Percentiles rank a stretch among this genome's conserved stretches.
phyloP scores from a whole-genome alignment of 1,284 basidiomycete species.

The Ustilago cynodontis region DNA sequence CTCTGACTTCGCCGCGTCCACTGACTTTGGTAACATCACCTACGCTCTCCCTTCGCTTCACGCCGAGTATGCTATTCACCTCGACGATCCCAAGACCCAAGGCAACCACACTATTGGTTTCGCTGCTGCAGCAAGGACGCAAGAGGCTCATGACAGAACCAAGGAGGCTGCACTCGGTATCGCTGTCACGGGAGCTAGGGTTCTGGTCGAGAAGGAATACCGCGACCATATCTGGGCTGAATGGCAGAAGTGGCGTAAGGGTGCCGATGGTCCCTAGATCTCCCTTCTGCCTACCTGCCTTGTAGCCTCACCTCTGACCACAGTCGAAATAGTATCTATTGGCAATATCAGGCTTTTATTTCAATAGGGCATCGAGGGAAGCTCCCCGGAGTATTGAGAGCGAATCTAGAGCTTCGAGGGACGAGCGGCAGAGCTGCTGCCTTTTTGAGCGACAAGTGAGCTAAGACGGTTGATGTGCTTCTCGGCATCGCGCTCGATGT shows the following conservation, averaged over 20 bases:
- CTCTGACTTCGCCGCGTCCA: constrained; percentile 51
- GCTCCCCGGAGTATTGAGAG: background rate
- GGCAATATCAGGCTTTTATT: background rate
- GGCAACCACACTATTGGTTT: constrained; percentile 69
- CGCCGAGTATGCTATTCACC: constrained; percentile 68
- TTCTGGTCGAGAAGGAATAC: constrained; percentile 68
- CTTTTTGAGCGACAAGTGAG: constrained; percentile 41
- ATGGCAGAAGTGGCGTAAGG: constrained; percentile 49
- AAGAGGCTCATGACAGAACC: constrained; percentile 63
- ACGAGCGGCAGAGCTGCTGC: constrained; percentile 34
- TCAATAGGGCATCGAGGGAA: background rate
- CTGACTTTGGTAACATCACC: constrained; percentile 70
- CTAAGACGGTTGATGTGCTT: constrained; percentile 74
- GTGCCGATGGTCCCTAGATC: constrained; percentile 37
- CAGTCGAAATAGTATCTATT: background rate
- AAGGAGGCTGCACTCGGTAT: constrained; percentile 70
- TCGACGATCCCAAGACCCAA: constrained; percentile 54
- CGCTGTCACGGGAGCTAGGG: constrained; percentile 66
- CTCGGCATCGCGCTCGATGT: constrained; percentile 84
- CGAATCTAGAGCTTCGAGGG: constrained; percentile 36
- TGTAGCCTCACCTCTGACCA: background rate
- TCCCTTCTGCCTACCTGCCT: background rate
- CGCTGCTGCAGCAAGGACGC: constrained; percentile 53
- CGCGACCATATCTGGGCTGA: constrained; percentile 57
- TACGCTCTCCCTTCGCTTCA: constrained; percentile 69